Evolutionary conservation across 2,329 filamentous ascomycete genomes (phyloP), one percentile per base, ranked within the genome.

Genomic region (Neonectria punicea): DNA sequence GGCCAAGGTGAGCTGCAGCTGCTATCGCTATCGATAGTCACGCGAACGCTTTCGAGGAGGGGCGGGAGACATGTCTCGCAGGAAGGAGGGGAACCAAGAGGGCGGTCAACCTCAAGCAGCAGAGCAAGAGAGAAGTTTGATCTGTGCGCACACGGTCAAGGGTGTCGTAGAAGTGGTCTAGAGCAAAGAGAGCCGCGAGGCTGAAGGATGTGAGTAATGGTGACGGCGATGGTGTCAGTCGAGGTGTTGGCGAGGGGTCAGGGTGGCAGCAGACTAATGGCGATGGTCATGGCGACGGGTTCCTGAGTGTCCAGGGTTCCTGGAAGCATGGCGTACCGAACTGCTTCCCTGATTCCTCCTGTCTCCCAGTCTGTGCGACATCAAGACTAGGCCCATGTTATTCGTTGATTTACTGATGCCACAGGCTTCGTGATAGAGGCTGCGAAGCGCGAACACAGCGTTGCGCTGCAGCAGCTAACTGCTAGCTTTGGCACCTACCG

Each of bases 291-390:
- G 32, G 32, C 46, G 44, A 34, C 46, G 60, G 54, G 61, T 54
- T 63, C 54, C 61, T 63, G 61, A 63, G 51, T 55, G 49, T 53
- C 61, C 49, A 13, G 32, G 32, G 32, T 13, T 13, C 32, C 10
- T 34, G 32, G 11, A 34, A 34, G 32, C 13, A 34, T 34, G 30
- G 30, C 30, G 34, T 16, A 51, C 11, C 25, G 28, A 32, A 22
- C 7, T 18, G 25, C 36, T 39, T 39, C 14, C 36, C 16, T 39
- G 36, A n/a, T n/a, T 39, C 14, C 34, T 36, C 34, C 32, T 34
- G 32, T 34, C 34, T 1, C 13, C 4, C 36, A 39, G 36, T 39
- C 14, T 39, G 36, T 39, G 36, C 36, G 5, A 39, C 36, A 39
- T 39, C 34, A 16, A 39, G 36, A 8, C 36, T 6, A 6, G 14